Evolutionary conservation across 139 green algal species (phyloP), one percentile per base, ranked within the genome.

Genomic region (Chlorella sp.): DNA sequence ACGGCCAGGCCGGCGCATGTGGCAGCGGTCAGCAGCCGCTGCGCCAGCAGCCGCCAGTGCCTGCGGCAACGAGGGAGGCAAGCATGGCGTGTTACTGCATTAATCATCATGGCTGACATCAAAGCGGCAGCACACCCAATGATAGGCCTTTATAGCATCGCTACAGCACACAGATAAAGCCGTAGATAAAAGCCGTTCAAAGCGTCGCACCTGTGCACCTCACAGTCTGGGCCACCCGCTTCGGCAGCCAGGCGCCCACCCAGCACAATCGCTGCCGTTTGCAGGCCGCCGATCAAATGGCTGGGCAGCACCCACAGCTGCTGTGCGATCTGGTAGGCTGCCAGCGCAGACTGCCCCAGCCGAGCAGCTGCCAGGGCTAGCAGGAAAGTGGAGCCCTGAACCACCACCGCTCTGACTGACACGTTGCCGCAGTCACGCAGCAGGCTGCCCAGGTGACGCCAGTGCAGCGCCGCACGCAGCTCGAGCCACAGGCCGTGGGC

Each of bases 291-390:
- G 13, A 81, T 34, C 28, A 81, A 18, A 32, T 81, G 74, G 51
- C 44, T 51, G 30, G 74, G 74, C 32, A 70, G 55, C 55, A 81
- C 56, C 55, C 55, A 81, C 30, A 81, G 83, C 74, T 84, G 79
- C 12, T 26, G 81, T 26, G 87, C 73, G 28, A 56, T 70, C 5
- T 85, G 65, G 64, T 90, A 86, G 3, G 80, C 80, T 13, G 84
- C 74, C 63, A 90, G 70, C 2, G 65, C 25, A 23, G 73, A 68
- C 6, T 80, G 56, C 34, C 74, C 74, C 17, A 81, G 74, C n/a
- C 74, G 74, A 18, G 74, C 74, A 13, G 55, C 74, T 4, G 55
- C 56, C 55, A 81, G 55, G 4, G 55, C 32, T 0, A 57, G 36
- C 30, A 81, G 34, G 12, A 39, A 81, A 13, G 32, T 81, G 32